A percentile compares a stretch with the other conserved stretches of the same genome.
Conservation (phyloP, 345 rosid genomes). For the Corymbia maculata region DNA sequence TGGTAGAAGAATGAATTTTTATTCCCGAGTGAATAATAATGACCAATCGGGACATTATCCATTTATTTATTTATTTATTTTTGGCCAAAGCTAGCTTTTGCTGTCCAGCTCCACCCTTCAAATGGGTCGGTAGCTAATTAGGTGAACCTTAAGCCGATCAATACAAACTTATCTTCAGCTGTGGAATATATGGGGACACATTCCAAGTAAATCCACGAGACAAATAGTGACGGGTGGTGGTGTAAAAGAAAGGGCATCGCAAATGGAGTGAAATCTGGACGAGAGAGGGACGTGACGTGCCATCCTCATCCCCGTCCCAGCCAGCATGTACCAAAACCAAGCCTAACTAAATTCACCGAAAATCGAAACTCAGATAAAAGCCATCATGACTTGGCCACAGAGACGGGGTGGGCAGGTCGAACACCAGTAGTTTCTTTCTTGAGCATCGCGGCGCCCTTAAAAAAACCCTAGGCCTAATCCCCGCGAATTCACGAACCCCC, state of each 20-base stretch:
- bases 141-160: fast-evolving
- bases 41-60: not conserved
- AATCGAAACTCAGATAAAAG: not conserved
- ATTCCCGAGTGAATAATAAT: not conserved
- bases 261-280: not conserved
- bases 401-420: not conserved
- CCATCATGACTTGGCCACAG: not conserved
- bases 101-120: fast-evolving
- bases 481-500: not conserved
- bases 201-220: not conserved
- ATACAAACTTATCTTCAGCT: not conserved
- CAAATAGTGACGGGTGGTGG: not conserved
- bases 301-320: not conserved
- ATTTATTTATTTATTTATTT: not conserved
- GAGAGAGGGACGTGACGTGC: not conserved
- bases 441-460: not conserved
- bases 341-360: not conserved
- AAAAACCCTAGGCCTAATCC: not conserved
- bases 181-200: not conserved
- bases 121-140: not conserved
- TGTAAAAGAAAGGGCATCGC: not conserved
- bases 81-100: not conserved
- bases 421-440: not conserved
- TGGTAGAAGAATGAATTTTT: not conserved
- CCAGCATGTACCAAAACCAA: not conserved